phyloP scores from a whole-genome alignment of 352 stramenopile genomes.

The Blastocystis sp. region DNA sequence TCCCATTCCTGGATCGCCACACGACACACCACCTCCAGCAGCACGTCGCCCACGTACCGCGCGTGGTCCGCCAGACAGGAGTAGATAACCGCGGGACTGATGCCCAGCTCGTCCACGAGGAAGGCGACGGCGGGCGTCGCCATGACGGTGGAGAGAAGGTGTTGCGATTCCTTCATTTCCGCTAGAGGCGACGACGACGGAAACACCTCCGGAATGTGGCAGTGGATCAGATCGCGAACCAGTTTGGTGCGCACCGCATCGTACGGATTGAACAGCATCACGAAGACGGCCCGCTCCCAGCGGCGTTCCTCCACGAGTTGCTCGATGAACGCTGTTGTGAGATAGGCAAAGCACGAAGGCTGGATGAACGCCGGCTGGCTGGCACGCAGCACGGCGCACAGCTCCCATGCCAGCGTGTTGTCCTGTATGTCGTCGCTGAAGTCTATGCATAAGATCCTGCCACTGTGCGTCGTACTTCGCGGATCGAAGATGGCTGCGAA shows the following conservation, averaged over 20 bases:
- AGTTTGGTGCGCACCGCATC: slow-evolving; percentile 10
- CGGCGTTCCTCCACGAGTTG: background rate
- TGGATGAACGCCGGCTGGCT: background rate
- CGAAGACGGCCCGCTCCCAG: background rate
- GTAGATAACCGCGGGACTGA: background rate
- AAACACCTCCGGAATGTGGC: background rate
- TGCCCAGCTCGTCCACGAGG: background rate
- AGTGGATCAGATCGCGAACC: slow-evolving; percentile 8
- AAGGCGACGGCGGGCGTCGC: background rate
- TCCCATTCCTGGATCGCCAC: background rate
- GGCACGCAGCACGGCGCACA: slow-evolving; percentile 12
- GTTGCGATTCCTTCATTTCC: background rate
- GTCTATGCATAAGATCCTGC: slow-evolving; percentile 5
- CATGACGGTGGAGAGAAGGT: background rate
- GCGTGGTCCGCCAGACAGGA: background rate
- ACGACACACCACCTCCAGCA: slow-evolving; percentile 1
- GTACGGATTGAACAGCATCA: slow-evolving; percentile 54
- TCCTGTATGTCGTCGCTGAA: background rate
- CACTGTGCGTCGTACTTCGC: slow-evolving; percentile 1
- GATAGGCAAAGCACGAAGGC: background rate
- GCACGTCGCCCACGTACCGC: background rate
- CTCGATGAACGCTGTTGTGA: background rate
- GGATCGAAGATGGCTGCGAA: slow-evolving; percentile 10
- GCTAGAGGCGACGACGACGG: background rate
- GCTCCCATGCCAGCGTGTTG: background rate